Base-by-base conservation (phyloP, 805 yeast species). In the Yamadazyma laniorum region DNA sequence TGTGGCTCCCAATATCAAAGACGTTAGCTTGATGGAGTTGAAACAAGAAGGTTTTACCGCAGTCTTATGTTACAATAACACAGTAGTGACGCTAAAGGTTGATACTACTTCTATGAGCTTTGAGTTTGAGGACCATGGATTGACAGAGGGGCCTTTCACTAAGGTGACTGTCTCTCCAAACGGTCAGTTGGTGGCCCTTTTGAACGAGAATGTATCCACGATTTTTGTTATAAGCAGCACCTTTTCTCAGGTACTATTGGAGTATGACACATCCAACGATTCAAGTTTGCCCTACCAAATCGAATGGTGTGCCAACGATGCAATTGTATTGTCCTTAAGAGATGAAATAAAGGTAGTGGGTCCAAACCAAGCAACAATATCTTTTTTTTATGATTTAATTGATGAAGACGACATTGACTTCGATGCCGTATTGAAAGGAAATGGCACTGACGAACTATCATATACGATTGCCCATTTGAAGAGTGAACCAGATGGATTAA, bases 291-390 rank as follows among this genome's bases (percentile, higher is more conserved):
- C 83, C 0, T 57, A 52, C 29, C 71, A 73, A 42, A 61, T 85
- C 14, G 72, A 70, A 40, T 93, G 97, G 98, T 83, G 96, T 55
- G 87, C 91, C 0, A 79, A 82, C 48, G 95, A 88, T 59, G 87
- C 93, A 0, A 79, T 90, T 1, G 79, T 81, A 0, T 53, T 82
- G 9, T 62, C 78, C n/a, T 64, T 78, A 1, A 64, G 72, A 2
- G 91, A 83, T 48, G 88, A 83, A 36, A 50, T 88, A 18, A 74
- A 74, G 43, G 55, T 90, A 12, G 70, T 82, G 25, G 95, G 95
- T 0, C 91, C 95, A 0, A 75, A 79, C 8, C 79, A 74, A 45
- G 76, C 74, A 13, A 53, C 74, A 30, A 55, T 81, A 35, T 76
- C 75, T 34, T 82, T 75, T 59, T 82, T 69, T 48, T 72, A 65